A percentile compares a stretch with the other conserved stretches of the same genome.
Evolutionary conservation across 768 basidiomycete species (phyloP).

Genomic region (Auricularia heimuer): DNA sequence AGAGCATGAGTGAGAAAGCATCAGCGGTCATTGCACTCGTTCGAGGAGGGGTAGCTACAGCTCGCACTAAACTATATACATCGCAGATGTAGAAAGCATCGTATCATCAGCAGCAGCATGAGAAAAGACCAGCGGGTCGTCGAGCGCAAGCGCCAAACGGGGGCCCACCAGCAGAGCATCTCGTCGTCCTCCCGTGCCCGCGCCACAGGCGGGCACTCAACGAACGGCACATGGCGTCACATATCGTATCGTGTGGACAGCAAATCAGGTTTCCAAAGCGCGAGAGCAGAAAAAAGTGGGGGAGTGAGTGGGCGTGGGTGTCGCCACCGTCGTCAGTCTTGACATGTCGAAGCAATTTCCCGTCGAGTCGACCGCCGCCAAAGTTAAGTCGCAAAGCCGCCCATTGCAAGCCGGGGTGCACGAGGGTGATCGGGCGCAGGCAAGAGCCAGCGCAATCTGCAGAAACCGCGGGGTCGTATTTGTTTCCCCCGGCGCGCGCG

Average conservation of each 20-base stretch:
- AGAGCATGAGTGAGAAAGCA: neutral
- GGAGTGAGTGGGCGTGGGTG: neutral
- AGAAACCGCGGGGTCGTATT: neutral
- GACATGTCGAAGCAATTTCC: no score
- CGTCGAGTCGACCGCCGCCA: no score
- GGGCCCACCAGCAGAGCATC: neutral
- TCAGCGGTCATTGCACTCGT: neutral
- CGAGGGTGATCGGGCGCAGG: no score
- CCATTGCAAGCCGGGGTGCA: no score
- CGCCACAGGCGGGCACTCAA: neutral
- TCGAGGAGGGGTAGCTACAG: neutral
- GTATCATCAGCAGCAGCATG: neutral
- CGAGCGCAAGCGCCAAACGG: neutral
- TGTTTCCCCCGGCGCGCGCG: constrained; percentile 14
- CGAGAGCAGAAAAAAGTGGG: neutral
- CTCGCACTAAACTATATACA: neutral
- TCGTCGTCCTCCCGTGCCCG: neutral
- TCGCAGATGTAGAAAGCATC: neutral
- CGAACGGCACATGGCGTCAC: neutral
- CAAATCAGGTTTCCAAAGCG: neutral
- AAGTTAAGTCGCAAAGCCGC: no score
- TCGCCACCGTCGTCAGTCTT: neutral
- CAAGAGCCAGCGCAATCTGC: no score
- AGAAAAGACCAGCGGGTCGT: neutral
- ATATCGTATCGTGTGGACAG: neutral